These are phyloP conservation scores for Phytophthora constricta DNA, from an alignment of 352 stramenopile species.

Conservation along the genomic window DNA sequence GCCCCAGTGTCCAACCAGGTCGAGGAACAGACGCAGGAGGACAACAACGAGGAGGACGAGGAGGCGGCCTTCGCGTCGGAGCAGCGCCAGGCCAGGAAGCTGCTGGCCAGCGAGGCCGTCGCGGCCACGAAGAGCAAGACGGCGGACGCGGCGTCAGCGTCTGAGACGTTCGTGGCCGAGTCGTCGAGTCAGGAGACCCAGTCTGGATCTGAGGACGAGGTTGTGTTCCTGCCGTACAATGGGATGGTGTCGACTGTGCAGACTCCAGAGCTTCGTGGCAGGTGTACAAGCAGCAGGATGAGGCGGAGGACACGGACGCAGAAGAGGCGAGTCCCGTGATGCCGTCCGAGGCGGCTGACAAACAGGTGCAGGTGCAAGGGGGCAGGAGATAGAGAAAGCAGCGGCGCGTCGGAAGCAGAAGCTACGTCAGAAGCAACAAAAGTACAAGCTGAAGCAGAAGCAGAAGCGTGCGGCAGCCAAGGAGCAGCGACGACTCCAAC, in stretches of 20 bases:
- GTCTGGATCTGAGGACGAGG: slow-evolving; percentile 67
- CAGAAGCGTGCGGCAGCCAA: slow-evolving; percentile 28
- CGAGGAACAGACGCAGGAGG: slow-evolving; percentile 6
- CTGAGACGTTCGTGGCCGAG: slow-evolving; percentile 35
- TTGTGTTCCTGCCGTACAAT: slow-evolving; percentile 41
- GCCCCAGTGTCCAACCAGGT: background rate
- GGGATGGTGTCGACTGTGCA: slow-evolving; percentile 21
- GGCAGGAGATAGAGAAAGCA: slow-evolving; percentile 23
- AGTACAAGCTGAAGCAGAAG: slow-evolving; percentile 36
- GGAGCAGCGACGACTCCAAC: slow-evolving; percentile 25
- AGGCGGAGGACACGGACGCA: slow-evolving; percentile 15
- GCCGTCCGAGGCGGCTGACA: slow-evolving; percentile 19
- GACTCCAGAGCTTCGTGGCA: slow-evolving; percentile 22
- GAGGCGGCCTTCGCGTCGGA: slow-evolving; percentile 45
- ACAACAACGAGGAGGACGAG: slow-evolving; percentile 42
- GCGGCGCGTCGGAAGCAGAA: slow-evolving; percentile 15
- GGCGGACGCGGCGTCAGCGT: background rate
- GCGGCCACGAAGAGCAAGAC: slow-evolving; percentile 26
- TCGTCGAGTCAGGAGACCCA: slow-evolving; percentile 79
- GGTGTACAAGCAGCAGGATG: slow-evolving; percentile 12
- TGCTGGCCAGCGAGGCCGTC: slow-evolving; percentile 36
- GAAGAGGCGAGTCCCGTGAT: slow-evolving; percentile 16
- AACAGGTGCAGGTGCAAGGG: background rate
- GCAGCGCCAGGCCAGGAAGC: slow-evolving; percentile 52
- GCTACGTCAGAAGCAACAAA: slow-evolving; percentile 34